A percentile compares a stretch with the other conserved stretches of the same genome.
Evolutionary conservation across 768 basidiomycete species (phyloP).

Genomic region (Calocybe indica): DNA sequence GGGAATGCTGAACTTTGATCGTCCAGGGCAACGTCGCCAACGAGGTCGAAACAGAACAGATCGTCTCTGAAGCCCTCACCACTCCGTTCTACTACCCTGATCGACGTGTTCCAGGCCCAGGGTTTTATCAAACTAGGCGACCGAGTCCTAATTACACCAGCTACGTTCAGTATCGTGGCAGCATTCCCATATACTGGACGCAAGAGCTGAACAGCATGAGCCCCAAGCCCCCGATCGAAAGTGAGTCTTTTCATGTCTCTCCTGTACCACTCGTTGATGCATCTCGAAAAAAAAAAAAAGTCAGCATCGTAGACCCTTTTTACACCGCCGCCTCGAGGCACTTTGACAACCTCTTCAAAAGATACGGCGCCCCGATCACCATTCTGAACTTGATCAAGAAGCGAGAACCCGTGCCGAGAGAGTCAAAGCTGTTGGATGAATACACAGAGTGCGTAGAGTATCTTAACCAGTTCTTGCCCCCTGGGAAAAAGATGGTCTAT

Average conservation of each 20-base stretch:
- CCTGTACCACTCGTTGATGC: background rate
- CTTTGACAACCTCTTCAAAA: constrained; percentile 84
- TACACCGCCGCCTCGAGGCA: constrained; percentile 90
- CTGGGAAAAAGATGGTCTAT: constrained; percentile 82
- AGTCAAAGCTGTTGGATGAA: constrained; percentile 85
- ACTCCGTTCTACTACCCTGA: constrained; percentile 83
- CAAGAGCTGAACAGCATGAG: constrained; percentile 88
- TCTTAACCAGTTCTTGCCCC: constrained; percentile 91
- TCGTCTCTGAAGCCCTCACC: constrained; percentile 84
- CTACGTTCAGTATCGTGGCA: constrained; percentile 95
- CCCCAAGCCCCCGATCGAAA: constrained; percentile 94
- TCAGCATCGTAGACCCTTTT: constrained; percentile 92
- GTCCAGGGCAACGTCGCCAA: constrained; percentile 95
- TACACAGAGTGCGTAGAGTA: constrained; percentile 91
- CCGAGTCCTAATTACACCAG: constrained; percentile 89
- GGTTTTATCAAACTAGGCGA: constrained; percentile 34
- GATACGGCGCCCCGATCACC: constrained; percentile 87
- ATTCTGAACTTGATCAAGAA: constrained; percentile 94
- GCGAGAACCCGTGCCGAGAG: constrained; percentile 70
- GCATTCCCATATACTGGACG: constrained; percentile 95
- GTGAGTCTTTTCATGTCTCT: constrained; percentile 38
- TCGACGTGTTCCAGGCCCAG: constrained; percentile 20
- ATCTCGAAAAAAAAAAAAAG: constrained; percentile 27
- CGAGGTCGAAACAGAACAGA: constrained; percentile 98
- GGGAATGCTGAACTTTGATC: background rate